These are phyloP conservation scores for Micractinium conductrix DNA, from an alignment of 139 green algal genomes.

Conservation along the genomic window DNA sequence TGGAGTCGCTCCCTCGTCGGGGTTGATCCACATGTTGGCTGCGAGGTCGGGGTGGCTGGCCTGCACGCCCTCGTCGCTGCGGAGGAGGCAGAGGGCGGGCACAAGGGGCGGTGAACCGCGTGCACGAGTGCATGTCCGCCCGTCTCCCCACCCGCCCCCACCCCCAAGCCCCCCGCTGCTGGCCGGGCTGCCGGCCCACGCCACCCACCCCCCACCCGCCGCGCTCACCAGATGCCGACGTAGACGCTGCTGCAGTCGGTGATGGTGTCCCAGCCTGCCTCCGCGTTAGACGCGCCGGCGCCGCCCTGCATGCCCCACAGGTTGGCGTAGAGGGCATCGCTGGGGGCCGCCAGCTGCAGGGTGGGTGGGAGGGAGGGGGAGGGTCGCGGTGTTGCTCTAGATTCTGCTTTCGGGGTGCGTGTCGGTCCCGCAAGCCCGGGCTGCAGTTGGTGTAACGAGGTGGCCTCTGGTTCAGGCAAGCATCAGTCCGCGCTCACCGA, in stretches of 20 bases:
- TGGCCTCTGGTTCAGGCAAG: too few relatives aligned
- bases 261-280: background rate
- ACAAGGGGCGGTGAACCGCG: too few relatives aligned
- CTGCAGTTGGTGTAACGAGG: too few relatives aligned
- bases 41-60: slow-evolving; percentile 65
- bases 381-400: too few relatives aligned
- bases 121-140: background rate
- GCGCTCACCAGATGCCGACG: too few relatives aligned
- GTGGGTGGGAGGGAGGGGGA: background rate
- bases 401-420: too few relatives aligned
- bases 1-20: slow-evolving; percentile 60
- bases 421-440: too few relatives aligned
- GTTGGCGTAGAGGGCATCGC: background rate
- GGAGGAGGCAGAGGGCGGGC: background rate
- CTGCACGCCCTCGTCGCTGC: slow-evolving; percentile 69
- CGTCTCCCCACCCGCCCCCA: too few relatives aligned
- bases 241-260: background rate
- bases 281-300: background rate
- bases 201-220: too few relatives aligned
- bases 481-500: too few relatives aligned
- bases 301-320: slow-evolving; percentile 3
- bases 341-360: background rate
- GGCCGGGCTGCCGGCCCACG: background rate
- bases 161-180: background rate
- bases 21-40: slow-evolving; percentile 69